Evolutionary conservation across 192 early-diverging fungal genomes (phyloP).

Genomic region (Cladochytrium replicatum): DNA sequence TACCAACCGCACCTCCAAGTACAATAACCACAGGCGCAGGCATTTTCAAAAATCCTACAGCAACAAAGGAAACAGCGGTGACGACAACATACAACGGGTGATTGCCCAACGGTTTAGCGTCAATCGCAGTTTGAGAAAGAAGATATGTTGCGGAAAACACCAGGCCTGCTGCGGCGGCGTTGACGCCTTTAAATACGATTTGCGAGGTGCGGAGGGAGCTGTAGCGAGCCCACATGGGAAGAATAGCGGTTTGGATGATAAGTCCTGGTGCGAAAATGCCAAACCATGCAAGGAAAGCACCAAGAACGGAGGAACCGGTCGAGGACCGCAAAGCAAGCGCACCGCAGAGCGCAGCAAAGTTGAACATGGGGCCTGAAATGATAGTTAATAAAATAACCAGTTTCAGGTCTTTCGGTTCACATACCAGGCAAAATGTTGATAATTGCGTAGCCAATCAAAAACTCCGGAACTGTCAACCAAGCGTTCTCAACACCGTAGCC

Average conservation of each 20-base stretch:
- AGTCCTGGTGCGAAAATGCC: slow-evolving; percentile 41
- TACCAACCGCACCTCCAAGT: slow-evolving; percentile 14
- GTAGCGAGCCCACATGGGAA: slow-evolving; percentile 31
- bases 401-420: background rate
- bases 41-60: slow-evolving; percentile 19
- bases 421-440: slow-evolving; percentile 41
- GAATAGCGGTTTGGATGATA: slow-evolving; percentile 29
- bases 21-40: slow-evolving; percentile 12
- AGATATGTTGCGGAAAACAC: slow-evolving; percentile 43
- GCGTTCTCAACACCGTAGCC: slow-evolving; percentile 35
- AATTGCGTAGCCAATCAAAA: slow-evolving; percentile 53
- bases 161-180: slow-evolving; percentile 42
- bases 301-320: slow-evolving; percentile 8
- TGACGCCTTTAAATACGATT: slow-evolving; percentile 26
- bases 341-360: slow-evolving; percentile 34
- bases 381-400: background rate
- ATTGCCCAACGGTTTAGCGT: slow-evolving; percentile 9
- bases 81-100: slow-evolving; percentile 19
- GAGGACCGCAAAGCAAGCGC: slow-evolving; percentile 29
- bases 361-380: slow-evolving; percentile 35
- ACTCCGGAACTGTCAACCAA: slow-evolving; percentile 48
- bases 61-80: slow-evolving; percentile 11
- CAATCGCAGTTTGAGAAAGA: slow-evolving; percentile 25
- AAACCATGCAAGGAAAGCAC: slow-evolving; percentile 22
- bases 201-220: slow-evolving; percentile 21